Conservation (phyloP, 345 rosid species). For the Diplotaxis tenuifolia region DNA sequence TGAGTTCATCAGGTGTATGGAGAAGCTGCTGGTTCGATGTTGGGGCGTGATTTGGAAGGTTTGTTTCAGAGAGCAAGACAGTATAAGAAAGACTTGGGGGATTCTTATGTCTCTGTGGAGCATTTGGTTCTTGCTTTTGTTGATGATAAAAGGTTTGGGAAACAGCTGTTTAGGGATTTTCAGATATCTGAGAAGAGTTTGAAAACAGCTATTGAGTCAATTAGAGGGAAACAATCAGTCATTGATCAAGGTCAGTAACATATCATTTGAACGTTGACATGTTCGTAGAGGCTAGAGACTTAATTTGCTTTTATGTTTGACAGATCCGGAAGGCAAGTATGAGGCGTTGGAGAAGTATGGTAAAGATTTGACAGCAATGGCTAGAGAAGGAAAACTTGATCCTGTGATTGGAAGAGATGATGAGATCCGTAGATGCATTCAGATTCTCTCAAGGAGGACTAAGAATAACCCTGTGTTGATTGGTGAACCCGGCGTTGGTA, state of each 20-base stretch:
- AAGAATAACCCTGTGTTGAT: not conserved
- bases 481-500: not conserved
- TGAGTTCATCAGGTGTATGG: conserved; percentile 95
- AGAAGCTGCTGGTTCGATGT: conserved; percentile 85
- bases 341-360: not conserved
- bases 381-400: not conserved
- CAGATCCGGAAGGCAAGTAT: not conserved
- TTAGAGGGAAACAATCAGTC: conserved; percentile 94
- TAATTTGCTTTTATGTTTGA: not conserved
- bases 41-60: conserved; percentile 92
- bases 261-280: not conserved
- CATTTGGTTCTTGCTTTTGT: conserved; percentile 86
- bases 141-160: conserved; percentile 86
- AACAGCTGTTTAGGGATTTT: conserved; percentile 78
- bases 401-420: not conserved
- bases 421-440: not conserved
- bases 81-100: conserved; percentile 82
- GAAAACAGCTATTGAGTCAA: conserved; percentile 80
- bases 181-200: conserved; percentile 58
- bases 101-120: conserved; percentile 91
- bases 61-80: conserved; percentile 77
- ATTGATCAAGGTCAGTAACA: conserved; percentile 78
- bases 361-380: not conserved
- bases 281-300: not conserved
- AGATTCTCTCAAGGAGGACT: not conserved